A percentile compares a stretch with the other conserved stretches of the same genome.
Evolutionary conservation across 1,139 yeast species (phyloP).

Genomic region (Yamadazyma atmosphaerica): DNA sequence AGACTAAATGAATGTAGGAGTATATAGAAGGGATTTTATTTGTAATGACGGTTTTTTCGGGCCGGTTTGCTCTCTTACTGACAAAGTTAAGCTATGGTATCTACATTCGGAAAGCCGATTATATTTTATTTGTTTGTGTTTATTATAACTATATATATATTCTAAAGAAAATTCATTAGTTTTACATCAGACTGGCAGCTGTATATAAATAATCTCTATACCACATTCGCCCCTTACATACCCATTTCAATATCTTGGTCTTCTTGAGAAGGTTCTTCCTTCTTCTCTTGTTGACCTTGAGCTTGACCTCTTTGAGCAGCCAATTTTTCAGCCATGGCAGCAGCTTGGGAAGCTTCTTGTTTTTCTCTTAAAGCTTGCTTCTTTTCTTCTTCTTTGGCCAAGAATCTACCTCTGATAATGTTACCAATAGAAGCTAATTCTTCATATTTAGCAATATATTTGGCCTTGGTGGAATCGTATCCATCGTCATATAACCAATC

Average conservation of each 20-base stretch:
- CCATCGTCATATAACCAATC: constrained; percentile 99
- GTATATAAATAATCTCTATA: not conserved
- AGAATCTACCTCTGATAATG: constrained; percentile 91
- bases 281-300: constrained; percentile 19
- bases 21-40: no score
- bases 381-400: constrained; percentile 93
- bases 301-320: constrained; percentile 71
- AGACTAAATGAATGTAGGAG: no score
- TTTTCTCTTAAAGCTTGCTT: constrained; percentile 84
- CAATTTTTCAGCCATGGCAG: constrained; percentile 87
- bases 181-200: not conserved
- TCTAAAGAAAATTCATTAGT: not conserved
- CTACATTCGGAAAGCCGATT: no score
- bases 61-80: no score
- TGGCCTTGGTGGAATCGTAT: constrained; percentile 93
- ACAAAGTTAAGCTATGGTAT: not conserved
- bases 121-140: no score
- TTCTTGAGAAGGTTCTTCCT: constrained; percentile 24
- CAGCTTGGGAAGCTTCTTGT: constrained; percentile 84
- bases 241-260: constrained; percentile 45
- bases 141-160: not conserved
- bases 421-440: constrained; percentile 95
- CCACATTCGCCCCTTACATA: constrained; percentile 12
- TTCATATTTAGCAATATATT: constrained; percentile 96
- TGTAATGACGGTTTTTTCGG: no score